phyloP scores from a whole-genome alignment of 2,329 filamentous ascomycete species.

The Basipetospora chlamydospora region DNA sequence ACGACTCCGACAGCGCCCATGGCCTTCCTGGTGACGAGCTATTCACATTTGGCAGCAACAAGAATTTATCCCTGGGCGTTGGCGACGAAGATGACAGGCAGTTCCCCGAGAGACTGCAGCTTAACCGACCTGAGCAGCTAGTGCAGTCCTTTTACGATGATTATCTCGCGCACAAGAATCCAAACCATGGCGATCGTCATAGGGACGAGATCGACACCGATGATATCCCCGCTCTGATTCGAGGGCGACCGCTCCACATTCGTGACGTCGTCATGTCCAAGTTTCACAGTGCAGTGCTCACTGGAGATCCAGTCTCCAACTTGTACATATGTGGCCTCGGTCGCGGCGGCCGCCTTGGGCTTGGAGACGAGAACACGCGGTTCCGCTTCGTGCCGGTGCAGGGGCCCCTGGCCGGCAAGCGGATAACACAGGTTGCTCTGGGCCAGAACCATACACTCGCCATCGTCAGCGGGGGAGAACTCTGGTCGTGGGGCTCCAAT shows the following conservation, averaged over 20 bases:
- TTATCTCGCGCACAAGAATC: conserved; percentile 20
- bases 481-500: conserved; percentile 92
- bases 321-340: conserved; percentile 88
- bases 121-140: conserved; percentile 66
- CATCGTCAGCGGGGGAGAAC: conserved; percentile 69
- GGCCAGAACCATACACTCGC: conserved; percentile 88
- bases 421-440: conserved; percentile 62
- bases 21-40: conserved; percentile 56
- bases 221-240: conserved; percentile 59
- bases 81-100: conserved; percentile 94
- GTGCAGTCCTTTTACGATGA: conserved; percentile 60
- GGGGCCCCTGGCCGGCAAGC: conserved; percentile 59
- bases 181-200: too few species aligned
- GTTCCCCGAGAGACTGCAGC: conserved; percentile 68
- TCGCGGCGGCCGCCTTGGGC: conserved; percentile 73
- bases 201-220: too few species aligned
- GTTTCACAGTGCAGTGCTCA: conserved; percentile 77
- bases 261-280: conserved; percentile 82
- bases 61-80: conserved; percentile 81
- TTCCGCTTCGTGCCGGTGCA: conserved; percentile 78
- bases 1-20: background rate
- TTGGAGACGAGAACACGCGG: conserved; percentile 77
- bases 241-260: conserved; percentile 57
- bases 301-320: conserved; percentile 75
- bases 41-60: conserved; percentile 92